These are phyloP conservation scores for Zoysia pacifica DNA, from an alignment of 176 grass and related monocot genomes.

Conservation along the genomic window DNA sequence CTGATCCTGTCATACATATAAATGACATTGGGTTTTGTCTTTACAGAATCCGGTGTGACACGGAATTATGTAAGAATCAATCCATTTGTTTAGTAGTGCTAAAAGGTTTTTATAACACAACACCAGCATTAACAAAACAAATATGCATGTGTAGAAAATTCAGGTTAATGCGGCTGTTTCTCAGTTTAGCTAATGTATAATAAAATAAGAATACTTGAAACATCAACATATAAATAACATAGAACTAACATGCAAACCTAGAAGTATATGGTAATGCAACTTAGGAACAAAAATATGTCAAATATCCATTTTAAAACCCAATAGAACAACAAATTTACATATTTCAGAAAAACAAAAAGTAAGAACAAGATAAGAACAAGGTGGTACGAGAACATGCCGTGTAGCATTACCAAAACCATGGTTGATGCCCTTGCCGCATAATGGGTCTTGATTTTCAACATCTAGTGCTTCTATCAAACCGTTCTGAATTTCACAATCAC, in stretches of 20 bases:
- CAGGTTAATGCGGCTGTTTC: not conserved
- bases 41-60: too few species aligned
- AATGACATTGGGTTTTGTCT: too few species aligned
- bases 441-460: slow-evolving; percentile 36
- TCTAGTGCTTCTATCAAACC: slow-evolving; percentile 42
- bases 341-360: slow-evolving; percentile 12
- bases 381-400: slow-evolving; percentile 56
- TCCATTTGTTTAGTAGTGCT: not conserved
- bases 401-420: slow-evolving; percentile 62
- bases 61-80: not conserved
- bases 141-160: not conserved
- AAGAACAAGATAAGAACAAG: slow-evolving; percentile 23
- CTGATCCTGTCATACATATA: too few species aligned
- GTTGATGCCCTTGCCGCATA: slow-evolving; percentile 23
- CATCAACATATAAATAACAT: not conserved
- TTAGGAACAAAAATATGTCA: slow-evolving; percentile 5
- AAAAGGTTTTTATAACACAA: slow-evolving; percentile 11
- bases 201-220: slow-evolving; percentile 15
- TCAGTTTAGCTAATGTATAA: slow-evolving; percentile 28
- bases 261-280: not conserved
- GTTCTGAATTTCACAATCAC: slow-evolving; percentile 29
- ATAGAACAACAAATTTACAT: slow-evolving; percentile 21
- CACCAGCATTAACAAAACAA: not conserved
- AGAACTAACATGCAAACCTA: slow-evolving; percentile 13
- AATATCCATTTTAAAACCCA: slow-evolving; percentile 15